phyloP scores from a whole-genome alignment of 2,329 filamentous ascomycete species.

The Alternaria angustiovoidea region DNA sequence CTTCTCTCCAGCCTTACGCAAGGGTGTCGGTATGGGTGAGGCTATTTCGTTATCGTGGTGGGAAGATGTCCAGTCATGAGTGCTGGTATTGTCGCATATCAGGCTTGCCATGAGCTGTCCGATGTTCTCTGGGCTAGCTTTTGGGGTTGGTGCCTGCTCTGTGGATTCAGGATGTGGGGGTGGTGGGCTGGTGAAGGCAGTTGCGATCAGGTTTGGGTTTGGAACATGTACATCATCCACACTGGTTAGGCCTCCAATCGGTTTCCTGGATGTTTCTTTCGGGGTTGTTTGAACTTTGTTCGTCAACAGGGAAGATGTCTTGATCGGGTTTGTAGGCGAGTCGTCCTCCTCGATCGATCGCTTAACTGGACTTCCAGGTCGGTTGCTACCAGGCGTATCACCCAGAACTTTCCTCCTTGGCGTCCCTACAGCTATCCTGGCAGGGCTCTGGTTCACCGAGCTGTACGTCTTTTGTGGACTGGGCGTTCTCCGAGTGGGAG shows the following conservation, averaged over 20 bases:
- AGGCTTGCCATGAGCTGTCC: constrained; percentile 27
- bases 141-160: background rate
- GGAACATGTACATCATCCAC: background rate
- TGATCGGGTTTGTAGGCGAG: background rate
- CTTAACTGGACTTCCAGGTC: constrained; percentile 8
- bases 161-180: background rate
- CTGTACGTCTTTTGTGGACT: constrained; percentile 10
- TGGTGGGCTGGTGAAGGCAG: background rate
- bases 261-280: background rate
- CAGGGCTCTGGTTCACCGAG: background rate
- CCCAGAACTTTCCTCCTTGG: background rate
- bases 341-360: constrained; percentile 4
- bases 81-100: background rate
- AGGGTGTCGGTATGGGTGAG: constrained; percentile 25
- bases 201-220: background rate
- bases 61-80: background rate
- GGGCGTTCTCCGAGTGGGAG: constrained; percentile 3
- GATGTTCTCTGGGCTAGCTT: constrained; percentile 17
- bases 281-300: background rate
- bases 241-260: background rate
- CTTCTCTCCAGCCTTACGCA: constrained; percentile 24
- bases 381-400: background rate
- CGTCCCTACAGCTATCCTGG: background rate
- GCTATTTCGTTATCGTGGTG: background rate
- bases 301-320: background rate